These are phyloP conservation scores for Tricladium varicosporioides DNA, from an alignment of 2,329 filamentous ascomycete species.

Conservation along the genomic window DNA sequence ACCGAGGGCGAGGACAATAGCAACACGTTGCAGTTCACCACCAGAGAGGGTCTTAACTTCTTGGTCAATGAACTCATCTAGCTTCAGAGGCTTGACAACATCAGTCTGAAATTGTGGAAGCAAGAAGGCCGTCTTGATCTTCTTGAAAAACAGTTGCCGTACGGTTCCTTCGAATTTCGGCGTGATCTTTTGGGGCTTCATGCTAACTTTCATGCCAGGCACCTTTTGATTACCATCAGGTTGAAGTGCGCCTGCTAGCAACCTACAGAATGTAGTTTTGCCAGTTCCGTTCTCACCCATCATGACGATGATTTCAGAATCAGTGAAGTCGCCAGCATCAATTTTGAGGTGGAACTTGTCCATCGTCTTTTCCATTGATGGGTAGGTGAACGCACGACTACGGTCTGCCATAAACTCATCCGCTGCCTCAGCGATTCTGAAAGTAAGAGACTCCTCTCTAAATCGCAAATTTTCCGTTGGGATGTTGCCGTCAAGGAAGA, in stretches of 20 bases:
- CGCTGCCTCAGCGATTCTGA: slow-evolving; percentile 85
- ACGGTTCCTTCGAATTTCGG: slow-evolving; percentile 98
- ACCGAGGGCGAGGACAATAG: slow-evolving; percentile 94
- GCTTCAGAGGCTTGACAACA: slow-evolving; percentile 98
- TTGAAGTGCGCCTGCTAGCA: slow-evolving; percentile 90
- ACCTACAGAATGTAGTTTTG: slow-evolving; percentile 97
- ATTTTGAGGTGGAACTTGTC: slow-evolving; percentile 83
- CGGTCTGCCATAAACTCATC: slow-evolving; percentile 88
- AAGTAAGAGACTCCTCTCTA: slow-evolving; percentile 93
- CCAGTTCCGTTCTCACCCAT: slow-evolving; percentile 99
- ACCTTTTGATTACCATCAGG: slow-evolving; percentile 78
- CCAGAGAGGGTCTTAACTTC: slow-evolving; percentile 98
- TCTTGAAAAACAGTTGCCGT: slow-evolving; percentile 98
- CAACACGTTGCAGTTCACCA: slow-evolving; percentile 98
- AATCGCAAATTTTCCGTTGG: slow-evolving; percentile 98
- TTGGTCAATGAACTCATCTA: slow-evolving; percentile 99
- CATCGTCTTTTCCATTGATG: slow-evolving; percentile 87
- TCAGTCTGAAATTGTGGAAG: slow-evolving; percentile 99
- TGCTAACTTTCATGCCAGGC: slow-evolving; percentile 94
- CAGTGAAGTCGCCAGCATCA: slow-evolving; percentile 83
- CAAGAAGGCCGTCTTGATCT: slow-evolving; percentile 95
- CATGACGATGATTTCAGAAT: slow-evolving; percentile 99
- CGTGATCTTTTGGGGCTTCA: slow-evolving; percentile 99
- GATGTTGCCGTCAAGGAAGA: slow-evolving; percentile 97
- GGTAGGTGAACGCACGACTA: slow-evolving; percentile 82